Conservation (phyloP, 2,329 filamentous ascomycete genomes). For the Clarireedia sp. region DNA sequence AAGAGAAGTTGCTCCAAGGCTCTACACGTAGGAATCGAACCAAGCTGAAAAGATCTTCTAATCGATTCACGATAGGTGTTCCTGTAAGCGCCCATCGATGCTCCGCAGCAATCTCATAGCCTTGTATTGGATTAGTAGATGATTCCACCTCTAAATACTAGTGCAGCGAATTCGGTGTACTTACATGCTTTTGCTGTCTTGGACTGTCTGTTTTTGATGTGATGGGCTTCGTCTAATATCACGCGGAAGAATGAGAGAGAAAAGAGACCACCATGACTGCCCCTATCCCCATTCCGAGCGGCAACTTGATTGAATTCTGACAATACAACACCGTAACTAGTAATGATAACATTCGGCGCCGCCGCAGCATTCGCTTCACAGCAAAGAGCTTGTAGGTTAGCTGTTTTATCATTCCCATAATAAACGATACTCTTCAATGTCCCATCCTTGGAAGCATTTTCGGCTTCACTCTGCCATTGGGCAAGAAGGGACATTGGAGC, state of each 20-base stretch:
- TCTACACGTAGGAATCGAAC: slow-evolving; percentile 90
- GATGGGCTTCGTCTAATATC: slow-evolving; percentile 91
- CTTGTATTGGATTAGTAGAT: neutral
- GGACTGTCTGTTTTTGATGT: slow-evolving; percentile 81
- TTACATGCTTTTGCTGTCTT: slow-evolving; percentile 87
- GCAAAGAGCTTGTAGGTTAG: slow-evolving; percentile 72
- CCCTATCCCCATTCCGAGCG: slow-evolving; percentile 56
- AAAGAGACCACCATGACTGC: slow-evolving; percentile 67
- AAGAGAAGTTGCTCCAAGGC: slow-evolving; percentile 98
- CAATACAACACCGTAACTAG: slow-evolving; percentile 84
- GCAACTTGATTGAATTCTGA: slow-evolving; percentile 79
- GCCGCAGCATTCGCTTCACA: slow-evolving; percentile 62
- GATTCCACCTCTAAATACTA: neutral
- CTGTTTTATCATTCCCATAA: slow-evolving; percentile 78
- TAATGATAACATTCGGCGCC: slow-evolving; percentile 87
- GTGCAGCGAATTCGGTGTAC: neutral
- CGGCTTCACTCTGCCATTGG: slow-evolving; percentile 93
- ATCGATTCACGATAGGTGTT: slow-evolving; percentile 90
- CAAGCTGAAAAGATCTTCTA: slow-evolving; percentile 90
- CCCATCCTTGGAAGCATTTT: slow-evolving; percentile 79
- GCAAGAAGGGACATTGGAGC: slow-evolving; percentile 94
- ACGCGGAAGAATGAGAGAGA: slow-evolving; percentile 90
- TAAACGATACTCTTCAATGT: slow-evolving; percentile 82
- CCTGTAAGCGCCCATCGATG: slow-evolving; percentile 93
- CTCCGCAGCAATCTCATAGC: slow-evolving; percentile 71